Evolutionary conservation across 169 alveolate genomes (phyloP), one percentile per base, ranked within the genome.

Genomic region (Cryptosporidium meleagridis): DNA sequence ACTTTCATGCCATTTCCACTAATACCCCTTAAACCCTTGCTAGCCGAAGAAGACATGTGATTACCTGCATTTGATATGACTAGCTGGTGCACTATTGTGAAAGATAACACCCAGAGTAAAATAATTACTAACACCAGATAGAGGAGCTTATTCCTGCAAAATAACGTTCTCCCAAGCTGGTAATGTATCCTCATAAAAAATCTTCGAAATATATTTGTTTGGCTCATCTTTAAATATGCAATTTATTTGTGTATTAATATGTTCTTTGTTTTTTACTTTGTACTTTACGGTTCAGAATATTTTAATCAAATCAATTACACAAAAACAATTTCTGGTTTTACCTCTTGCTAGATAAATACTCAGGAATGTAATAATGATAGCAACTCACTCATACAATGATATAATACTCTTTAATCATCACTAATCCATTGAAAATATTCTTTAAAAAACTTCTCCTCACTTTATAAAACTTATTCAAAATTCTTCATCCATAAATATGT

Each of bases 51-150:
- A 26, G 55, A 29, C 62, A 21, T 10, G 33, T 70, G 1, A n/a
- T 48, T 55, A 33, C 85, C 85, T 12, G 26, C 4, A 44, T 23
- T 73, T 37, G 86, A 33, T 12, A 55, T 51, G 5, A 73, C 21
- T 37, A 73, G 16, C 39, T 73, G 86, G n/a, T 73, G 86, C 3
- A 73, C 86, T 16, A 59, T 3, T n/a, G 52, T 26, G 18, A 73
- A 37, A 35, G 86, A 73, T 9, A 73, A 14, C 35, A 21, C 52
- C 86, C 86, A 73, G 1, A 73, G 52, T 33, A 73, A 45, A 33
- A 33, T 69, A 7, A 73, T 44, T 10, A 41, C 68, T 18, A 73
- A 21, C 41, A 73, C 2, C 1, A 73, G 33, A 16, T 73, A 73
- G 10, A 73, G 23, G 37, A 73, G 68, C 16, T 37, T 73, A 23